These are phyloP conservation scores for Saccharum spontaneum DNA, from an alignment of 176 grass and related monocot genomes.

Conservation along the genomic window DNA sequence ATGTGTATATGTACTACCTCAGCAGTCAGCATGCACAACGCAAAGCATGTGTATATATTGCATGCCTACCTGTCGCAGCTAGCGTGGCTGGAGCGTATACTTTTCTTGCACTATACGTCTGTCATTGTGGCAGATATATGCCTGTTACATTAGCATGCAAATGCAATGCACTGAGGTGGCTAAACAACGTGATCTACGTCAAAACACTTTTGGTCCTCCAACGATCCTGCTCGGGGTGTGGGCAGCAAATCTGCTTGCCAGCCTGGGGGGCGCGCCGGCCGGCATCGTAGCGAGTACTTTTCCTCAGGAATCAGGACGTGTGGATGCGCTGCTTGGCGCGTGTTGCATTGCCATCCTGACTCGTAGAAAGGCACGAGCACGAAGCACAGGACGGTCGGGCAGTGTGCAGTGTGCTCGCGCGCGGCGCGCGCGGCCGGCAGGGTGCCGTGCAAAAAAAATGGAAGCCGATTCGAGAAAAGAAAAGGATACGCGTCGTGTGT, in stretches of 20 bases:
- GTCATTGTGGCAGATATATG: no score
- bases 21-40: not conserved
- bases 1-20: not conserved
- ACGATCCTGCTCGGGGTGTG: not conserved
- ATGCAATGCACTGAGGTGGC: not conserved
- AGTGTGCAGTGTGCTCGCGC: not conserved
- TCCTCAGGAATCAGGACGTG: not conserved
- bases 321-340: not conserved
- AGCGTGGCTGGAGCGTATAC: not conserved
- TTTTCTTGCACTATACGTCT: no score
- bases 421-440: not conserved
- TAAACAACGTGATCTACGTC: not conserved
- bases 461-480: not conserved
- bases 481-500: no score
- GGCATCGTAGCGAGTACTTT: not conserved
- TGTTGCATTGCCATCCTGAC: not conserved
- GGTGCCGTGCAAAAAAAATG: not conserved
- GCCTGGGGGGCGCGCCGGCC: not conserved
- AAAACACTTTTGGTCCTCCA: not conserved
- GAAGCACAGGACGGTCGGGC: no score
- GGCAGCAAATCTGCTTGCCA: not conserved
- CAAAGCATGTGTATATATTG: not conserved
- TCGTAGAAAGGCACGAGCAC: no score
- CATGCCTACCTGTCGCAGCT: no score
- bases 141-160: no score